Base-by-base conservation (phyloP, 2,329 filamentous ascomycete genomes). In the Ustilaginoidea virens region DNA sequence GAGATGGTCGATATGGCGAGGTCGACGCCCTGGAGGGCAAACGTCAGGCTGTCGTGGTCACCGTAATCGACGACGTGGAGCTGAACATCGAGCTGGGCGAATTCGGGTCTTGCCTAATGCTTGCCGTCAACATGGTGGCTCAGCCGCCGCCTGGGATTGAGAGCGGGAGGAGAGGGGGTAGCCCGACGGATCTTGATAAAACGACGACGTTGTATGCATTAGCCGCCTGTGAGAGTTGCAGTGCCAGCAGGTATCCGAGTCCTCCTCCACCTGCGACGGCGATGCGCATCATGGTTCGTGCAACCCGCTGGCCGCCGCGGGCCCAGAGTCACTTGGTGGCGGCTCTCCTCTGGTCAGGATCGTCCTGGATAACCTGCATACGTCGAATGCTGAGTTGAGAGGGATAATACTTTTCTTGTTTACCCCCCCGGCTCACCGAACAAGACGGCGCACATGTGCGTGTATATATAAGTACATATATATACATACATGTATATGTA, bases 1-100 rank as follows among this genome's bases (percentile, higher is more conserved):
- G 66, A 67, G 27, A 85, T 69, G 1, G 78, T 85, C 2, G 78
- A 85, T 32, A 85, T 78, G 40, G 83, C 68, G 8, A 80, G 65
- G 48, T 85, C 75, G 23, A 81, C 66, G 7, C 80, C 80, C 33
- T 66, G 65, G n/a, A 86, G 63, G 7, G 69, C 65, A 46, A 73
- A 81, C 10, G 60, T 60, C 16, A 86, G 61, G 23, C 63, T 63
- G 2, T 63, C 56, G 18, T 61, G 49, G 36, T 71, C 58, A 36
- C 60, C 51, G 47, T 82, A 85, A 53, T 82, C 61, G n/a, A 82
- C 74, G 23, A 69, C 57, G 32, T 72, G 59, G 26, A 81, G 69
- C 48, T 82, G 77, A 39, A 76, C 75, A 25, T 63, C 68, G 33
- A 63, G 58, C 9, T 55, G 46, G 25, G 59, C 56, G 31, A 74